Conservation (phyloP, 192 early-diverging fungal species). For the Gaertneriomyces sp. region DNA sequence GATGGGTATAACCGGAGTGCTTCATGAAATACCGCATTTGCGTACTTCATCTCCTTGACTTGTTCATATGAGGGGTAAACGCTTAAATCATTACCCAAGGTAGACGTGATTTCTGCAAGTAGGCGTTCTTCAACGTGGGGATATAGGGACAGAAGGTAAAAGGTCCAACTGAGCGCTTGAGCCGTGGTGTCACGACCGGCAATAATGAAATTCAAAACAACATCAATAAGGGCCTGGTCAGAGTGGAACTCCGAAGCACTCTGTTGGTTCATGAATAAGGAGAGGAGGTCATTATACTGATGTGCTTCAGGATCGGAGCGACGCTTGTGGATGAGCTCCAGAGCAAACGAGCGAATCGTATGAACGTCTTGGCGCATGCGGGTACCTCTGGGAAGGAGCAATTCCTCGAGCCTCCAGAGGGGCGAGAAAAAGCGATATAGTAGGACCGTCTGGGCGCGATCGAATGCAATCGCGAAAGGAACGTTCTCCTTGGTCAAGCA, state of each 20-base stretch:
- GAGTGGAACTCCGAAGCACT: constrained; percentile 18
- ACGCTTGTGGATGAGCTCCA: constrained; percentile 20
- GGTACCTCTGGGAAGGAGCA: neutral
- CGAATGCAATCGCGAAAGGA: constrained; percentile 35
- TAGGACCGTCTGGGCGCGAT: constrained; percentile 20
- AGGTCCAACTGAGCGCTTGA: constrained; percentile 53
- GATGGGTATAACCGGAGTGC: constrained; percentile 63
- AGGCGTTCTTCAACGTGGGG: constrained; percentile 29
- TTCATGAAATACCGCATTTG: constrained; percentile 55
- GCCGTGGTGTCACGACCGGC: constrained; percentile 58
- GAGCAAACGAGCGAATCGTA: constrained; percentile 27
- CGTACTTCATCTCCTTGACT: constrained; percentile 48
- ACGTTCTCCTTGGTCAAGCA: constrained; percentile 13
- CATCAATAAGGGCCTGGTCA: constrained; percentile 34
- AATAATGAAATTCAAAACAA: constrained; percentile 44
- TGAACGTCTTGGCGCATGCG: constrained; percentile 15
- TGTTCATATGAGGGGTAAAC: constrained; percentile 31
- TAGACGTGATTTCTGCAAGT: constrained; percentile 27
- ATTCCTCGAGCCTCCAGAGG: constrained; percentile 24
- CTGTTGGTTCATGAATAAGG: constrained; percentile 31
- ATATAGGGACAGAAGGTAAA: constrained; percentile 41
- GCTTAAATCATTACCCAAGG: constrained; percentile 2
- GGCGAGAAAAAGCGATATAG: constrained; percentile 20
- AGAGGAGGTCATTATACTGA: constrained; percentile 31
- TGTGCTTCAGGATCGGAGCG: neutral